Evolutionary conservation across 228 moss, liverwort and hornwort genomes (phyloP).

Genomic region (Sphagnum fallax): DNA sequence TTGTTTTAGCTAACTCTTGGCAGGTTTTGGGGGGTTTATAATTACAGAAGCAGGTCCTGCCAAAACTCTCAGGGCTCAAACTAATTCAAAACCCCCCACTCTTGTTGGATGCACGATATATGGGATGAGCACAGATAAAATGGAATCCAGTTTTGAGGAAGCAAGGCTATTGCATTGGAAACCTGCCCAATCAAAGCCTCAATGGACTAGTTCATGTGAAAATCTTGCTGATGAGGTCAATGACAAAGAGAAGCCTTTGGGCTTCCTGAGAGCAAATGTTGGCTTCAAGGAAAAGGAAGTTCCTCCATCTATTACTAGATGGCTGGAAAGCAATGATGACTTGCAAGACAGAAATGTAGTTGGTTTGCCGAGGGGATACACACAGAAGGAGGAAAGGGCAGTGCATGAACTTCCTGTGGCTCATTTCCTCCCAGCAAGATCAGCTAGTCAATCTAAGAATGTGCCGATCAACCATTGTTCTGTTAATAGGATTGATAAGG

Average conservation of each 20-base stretch:
- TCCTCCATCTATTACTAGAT: slow-evolving; percentile 8
- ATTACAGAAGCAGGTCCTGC: not conserved
- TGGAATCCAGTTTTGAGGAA: slow-evolving; percentile 79
- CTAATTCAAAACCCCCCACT: slow-evolving; percentile 1
- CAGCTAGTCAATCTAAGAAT: not conserved
- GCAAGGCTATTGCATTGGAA: slow-evolving; percentile 47
- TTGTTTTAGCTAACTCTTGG: too few species aligned
- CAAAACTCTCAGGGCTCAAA: too few species aligned
- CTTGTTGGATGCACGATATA: slow-evolving; percentile 44
- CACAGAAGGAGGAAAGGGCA: not conserved
- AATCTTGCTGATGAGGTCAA: not conserved
- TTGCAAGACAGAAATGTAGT: too few species aligned
- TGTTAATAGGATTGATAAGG: not conserved
- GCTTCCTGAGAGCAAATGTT: slow-evolving; percentile 6
- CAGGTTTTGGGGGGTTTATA: not conserved
- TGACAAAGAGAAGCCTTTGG: not conserved
- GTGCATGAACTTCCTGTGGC: not conserved
- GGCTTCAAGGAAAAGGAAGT: slow-evolving; percentile 4
- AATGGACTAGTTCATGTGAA: slow-evolving; percentile 3
- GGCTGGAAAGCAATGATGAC: not conserved
- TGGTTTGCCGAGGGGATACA: not conserved
- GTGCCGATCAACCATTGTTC: not conserved
- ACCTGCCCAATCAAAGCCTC: slow-evolving; percentile 12
- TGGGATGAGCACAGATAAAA: slow-evolving; percentile 21
- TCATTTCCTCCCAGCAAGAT: not conserved